Evolutionary conservation across 2,329 filamentous ascomycete genomes (phyloP).

Genomic region (Monilinia aucupariae): DNA sequence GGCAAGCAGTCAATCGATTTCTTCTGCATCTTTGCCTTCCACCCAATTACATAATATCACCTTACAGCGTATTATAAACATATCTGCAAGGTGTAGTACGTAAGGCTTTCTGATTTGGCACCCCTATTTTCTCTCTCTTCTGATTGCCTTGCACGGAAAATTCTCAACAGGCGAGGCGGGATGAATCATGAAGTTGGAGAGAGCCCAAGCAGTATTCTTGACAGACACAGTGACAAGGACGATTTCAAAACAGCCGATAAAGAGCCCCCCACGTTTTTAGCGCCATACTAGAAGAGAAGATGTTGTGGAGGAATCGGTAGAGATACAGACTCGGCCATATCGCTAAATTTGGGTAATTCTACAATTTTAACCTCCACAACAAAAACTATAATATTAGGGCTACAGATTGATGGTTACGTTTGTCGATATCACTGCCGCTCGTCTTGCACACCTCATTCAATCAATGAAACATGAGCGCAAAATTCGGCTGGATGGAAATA

Average conservation of each 20-base stretch:
- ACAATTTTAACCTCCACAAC: no score
- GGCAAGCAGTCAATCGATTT: not conserved
- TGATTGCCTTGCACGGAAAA: not conserved
- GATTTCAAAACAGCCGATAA: not conserved
- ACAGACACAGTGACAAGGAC: not conserved
- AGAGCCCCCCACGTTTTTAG: no score
- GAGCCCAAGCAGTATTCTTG: not conserved
- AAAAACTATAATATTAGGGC: no score
- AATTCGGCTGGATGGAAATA: not conserved
- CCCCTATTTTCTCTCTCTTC: not conserved
- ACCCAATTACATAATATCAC: constrained; percentile 7
- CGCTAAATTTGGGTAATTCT: no score
- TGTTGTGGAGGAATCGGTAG: no score
- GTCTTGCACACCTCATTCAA: not conserved
- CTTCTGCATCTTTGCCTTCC: constrained; percentile 11
- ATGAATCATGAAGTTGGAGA: not conserved
- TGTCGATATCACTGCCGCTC: not conserved
- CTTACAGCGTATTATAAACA: not conserved
- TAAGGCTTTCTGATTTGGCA: not conserved
- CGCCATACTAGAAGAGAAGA: no score
- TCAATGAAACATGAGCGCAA: no score
- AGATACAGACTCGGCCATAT: no score
- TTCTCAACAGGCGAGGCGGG: not conserved
- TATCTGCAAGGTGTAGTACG: not conserved
- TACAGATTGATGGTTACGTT: no score